A percentile compares a stretch with the other conserved stretches of the same genome.
Evolutionary conservation across 768 basidiomycete species (phyloP).

Genomic region (Leccinum ochraceum): DNA sequence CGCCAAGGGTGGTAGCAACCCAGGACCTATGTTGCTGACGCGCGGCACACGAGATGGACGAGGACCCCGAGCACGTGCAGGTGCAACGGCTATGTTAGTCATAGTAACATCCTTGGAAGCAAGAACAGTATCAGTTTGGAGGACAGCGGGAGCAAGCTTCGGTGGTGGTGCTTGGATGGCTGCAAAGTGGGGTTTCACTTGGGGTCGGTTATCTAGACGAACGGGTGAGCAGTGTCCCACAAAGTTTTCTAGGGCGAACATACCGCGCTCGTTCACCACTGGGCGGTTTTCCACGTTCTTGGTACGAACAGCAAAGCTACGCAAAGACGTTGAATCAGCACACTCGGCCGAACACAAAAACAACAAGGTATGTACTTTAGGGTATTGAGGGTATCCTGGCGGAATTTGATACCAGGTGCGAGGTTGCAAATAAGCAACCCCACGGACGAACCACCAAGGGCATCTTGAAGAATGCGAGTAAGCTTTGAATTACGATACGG

Average conservation of each 20-base stretch:
- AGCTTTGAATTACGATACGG: constrained; percentile 91
- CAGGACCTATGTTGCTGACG: constrained; percentile 30
- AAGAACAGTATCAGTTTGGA: constrained; percentile 43
- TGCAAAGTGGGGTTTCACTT: constrained; percentile 65
- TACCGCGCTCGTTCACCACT: constrained; percentile 76
- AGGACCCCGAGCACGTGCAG: constrained; percentile 27
- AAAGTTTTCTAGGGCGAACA: constrained; percentile 15
- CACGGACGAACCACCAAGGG: constrained; percentile 78
- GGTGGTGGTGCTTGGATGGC: constrained; percentile 51
- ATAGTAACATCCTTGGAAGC: constrained; percentile 9
- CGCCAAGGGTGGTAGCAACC: constrained; percentile 24
- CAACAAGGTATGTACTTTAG: constrained; percentile 60
- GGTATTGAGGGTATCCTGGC: constrained; percentile 88
- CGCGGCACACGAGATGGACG: constrained; percentile 36
- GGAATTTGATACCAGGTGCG: constrained; percentile 78
- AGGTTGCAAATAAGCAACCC: constrained; percentile 86
- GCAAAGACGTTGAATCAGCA: constrained; percentile 11
- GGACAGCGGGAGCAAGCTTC: constrained; percentile 45
- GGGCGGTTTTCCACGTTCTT: constrained; percentile 87
- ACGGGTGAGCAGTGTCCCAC: neutral
- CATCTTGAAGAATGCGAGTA: constrained; percentile 87
- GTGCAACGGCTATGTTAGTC: constrained; percentile 8
- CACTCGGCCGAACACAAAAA: neutral
- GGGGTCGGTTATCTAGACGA: constrained; percentile 55
- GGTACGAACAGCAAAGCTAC: constrained; percentile 77